Evolutionary conservation across 352 stramenopile genomes (phyloP).

Genomic region (Globisporangium parvum): DNA sequence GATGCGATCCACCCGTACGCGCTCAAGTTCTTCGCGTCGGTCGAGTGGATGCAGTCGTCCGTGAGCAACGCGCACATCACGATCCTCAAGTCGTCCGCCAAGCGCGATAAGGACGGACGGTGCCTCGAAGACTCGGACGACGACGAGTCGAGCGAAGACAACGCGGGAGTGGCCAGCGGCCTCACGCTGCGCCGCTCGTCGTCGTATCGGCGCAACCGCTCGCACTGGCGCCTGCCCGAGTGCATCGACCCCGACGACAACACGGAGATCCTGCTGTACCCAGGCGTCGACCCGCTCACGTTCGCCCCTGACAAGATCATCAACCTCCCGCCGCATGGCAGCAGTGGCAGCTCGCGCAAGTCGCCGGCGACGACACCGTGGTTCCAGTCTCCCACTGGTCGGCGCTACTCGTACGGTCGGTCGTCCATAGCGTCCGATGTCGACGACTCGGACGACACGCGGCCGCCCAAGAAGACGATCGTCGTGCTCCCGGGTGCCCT

Average conservation of each 20-base stretch:
- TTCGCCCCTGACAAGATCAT: constrained; percentile 55
- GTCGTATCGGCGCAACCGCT: constrained; percentile 21
- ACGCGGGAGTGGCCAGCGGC: constrained; percentile 22
- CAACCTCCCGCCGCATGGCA: constrained; percentile 28
- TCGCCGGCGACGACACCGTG: constrained; percentile 3
- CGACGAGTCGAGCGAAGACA: constrained; percentile 11
- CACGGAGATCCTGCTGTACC: constrained; percentile 49
- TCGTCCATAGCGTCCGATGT: constrained; percentile 23
- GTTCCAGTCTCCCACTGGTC: constrained; percentile 10
- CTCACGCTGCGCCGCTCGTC: constrained; percentile 9
- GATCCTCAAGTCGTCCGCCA: constrained; percentile 30
- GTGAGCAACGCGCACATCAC: constrained; percentile 31
- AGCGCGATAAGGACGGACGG: constrained; percentile 22
- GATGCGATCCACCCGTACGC: constrained; percentile 61
- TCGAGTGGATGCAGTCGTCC: constrained; percentile 26
- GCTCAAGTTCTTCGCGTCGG: constrained; percentile 35
- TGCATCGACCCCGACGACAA: constrained; percentile 39
- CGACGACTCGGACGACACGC: constrained; percentile 15
- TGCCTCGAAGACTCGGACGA: constrained; percentile 31
- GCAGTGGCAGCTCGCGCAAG: neutral
- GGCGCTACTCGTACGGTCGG: constrained; percentile 22
- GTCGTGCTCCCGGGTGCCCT: constrained; percentile 37
- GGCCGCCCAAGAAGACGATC: constrained; percentile 30
- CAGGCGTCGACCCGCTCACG: constrained; percentile 36
- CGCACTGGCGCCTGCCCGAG: constrained; percentile 29